Evolutionary conservation across 441 rosid genomes (phyloP).

Genomic region (Euphorbia celastroides): DNA sequence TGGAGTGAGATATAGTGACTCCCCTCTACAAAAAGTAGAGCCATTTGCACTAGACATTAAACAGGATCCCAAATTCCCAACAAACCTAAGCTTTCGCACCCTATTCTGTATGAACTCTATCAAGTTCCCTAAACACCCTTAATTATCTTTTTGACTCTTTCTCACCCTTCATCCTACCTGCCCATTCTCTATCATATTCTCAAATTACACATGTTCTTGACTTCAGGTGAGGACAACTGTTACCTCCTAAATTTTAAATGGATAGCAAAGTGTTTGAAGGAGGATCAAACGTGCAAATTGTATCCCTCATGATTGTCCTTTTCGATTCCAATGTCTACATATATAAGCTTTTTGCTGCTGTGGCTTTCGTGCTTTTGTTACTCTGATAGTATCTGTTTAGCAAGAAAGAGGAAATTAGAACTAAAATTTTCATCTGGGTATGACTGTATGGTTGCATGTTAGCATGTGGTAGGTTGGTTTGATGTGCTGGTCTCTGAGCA

Average conservation of each 20-base stretch:
- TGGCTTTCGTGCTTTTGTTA: neutral
- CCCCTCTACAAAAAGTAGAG: neutral
- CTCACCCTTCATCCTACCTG: neutral
- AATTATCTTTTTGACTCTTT: too few relatives aligned
- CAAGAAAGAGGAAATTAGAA: neutral
- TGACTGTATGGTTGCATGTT: neutral
- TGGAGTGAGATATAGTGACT: neutral
- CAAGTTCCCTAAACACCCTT: neutral
- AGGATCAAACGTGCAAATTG: neutral
- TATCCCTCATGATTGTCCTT: neutral
- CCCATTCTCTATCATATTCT: neutral
- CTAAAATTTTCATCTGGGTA: conserved; percentile 7
- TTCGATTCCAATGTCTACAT: neutral
- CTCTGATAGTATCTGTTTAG: neutral
- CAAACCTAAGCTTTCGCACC: neutral
- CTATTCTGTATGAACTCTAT: neutral
- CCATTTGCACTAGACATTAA: neutral
- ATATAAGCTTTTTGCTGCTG: neutral
- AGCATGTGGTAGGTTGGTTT: conserved; percentile 1
- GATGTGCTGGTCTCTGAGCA: too few relatives aligned
- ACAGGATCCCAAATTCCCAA: neutral
- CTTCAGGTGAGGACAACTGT: neutral
- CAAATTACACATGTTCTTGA: neutral
- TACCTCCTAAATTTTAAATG: neutral
- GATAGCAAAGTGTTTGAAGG: neutral